phyloP scores from a whole-genome alignment of 2,329 filamentous ascomycete species.

The Calonectria leucothoes region DNA sequence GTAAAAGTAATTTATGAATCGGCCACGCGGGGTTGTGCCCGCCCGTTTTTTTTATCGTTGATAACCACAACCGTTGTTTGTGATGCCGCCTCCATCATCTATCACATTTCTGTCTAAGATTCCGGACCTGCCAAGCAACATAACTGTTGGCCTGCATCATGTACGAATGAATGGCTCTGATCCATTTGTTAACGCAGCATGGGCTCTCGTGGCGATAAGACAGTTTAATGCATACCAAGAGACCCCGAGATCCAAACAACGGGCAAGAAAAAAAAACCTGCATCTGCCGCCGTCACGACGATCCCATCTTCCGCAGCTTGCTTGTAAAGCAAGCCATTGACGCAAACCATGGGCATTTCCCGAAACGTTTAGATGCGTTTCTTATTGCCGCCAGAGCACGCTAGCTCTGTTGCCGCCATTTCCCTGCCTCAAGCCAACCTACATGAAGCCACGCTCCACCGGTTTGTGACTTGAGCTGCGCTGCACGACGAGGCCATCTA shows the following conservation, averaged over 20 bases:
- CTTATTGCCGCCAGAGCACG: not conserved
- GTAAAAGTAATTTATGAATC: slow-evolving; percentile 45
- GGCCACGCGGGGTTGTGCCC: not conserved
- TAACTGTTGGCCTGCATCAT: not conserved
- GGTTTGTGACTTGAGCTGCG: not conserved
- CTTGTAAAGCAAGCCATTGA: not conserved
- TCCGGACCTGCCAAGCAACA: not conserved
- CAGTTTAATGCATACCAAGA: not conserved
- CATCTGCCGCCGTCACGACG: not conserved
- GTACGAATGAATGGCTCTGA: not conserved
- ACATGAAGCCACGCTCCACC: not conserved
- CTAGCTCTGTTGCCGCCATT: not conserved
- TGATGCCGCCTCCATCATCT: not conserved
- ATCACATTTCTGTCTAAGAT: not conserved
- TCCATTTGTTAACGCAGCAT: not conserved
- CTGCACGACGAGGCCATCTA: not conserved
- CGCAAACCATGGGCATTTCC: not conserved
- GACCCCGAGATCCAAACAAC: not conserved
- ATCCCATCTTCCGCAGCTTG: not conserved
- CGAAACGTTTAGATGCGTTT: not conserved
- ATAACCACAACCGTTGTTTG: not conserved
- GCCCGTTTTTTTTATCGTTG: not conserved
- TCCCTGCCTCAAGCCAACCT: not conserved
- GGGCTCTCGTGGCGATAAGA: slow-evolving; percentile 1
- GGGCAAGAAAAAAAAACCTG: not conserved